Conservation (phyloP, 352 stramenopile species). For the Thraustotheca clavata region DNA sequence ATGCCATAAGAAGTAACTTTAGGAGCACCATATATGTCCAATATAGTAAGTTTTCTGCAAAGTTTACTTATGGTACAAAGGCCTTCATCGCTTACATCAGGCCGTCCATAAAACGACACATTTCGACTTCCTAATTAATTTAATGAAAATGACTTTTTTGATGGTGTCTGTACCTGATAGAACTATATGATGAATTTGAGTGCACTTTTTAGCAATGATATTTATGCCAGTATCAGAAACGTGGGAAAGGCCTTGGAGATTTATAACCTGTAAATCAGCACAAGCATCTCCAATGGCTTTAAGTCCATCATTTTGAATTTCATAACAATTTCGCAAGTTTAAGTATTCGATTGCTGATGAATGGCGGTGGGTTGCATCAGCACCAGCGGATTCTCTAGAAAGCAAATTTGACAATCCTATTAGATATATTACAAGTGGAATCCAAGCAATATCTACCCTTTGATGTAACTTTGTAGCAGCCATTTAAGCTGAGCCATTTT, state of each 20-base stretch:
- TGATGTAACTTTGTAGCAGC: slow-evolving; percentile 39
- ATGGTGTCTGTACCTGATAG: slow-evolving; percentile 42
- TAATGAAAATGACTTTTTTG: neutral
- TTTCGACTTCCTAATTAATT: slow-evolving; percentile 5
- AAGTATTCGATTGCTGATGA: slow-evolving; percentile 25
- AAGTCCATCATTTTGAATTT: slow-evolving; percentile 40
- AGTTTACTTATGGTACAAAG: slow-evolving; percentile 52
- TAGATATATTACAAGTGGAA: neutral
- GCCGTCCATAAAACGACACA: slow-evolving; percentile 8
- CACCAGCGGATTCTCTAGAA: neutral
- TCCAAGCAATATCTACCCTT: slow-evolving; percentile 38
- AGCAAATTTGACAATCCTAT: neutral
- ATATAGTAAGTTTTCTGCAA: slow-evolving; percentile 29
- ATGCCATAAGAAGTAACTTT: slow-evolving; percentile 42
- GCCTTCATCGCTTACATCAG: slow-evolving; percentile 25
- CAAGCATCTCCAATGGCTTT: slow-evolving; percentile 29
- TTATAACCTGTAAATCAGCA: slow-evolving; percentile 34
- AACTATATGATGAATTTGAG: slow-evolving; percentile 31
- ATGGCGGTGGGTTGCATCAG: neutral
- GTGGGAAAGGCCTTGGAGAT: slow-evolving; percentile 44
- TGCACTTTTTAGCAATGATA: slow-evolving; percentile 40
- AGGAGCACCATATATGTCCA: slow-evolving; percentile 41
- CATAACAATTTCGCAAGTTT: slow-evolving; percentile 48
- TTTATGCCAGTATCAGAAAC: slow-evolving; percentile 46
- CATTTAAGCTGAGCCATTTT: slow-evolving; percentile 35